A percentile compares a stretch with the other conserved stretches of the same genome.
Evolutionary conservation across 768 basidiomycete species (phyloP).

Genomic region (Leucocoprinus sp.): DNA sequence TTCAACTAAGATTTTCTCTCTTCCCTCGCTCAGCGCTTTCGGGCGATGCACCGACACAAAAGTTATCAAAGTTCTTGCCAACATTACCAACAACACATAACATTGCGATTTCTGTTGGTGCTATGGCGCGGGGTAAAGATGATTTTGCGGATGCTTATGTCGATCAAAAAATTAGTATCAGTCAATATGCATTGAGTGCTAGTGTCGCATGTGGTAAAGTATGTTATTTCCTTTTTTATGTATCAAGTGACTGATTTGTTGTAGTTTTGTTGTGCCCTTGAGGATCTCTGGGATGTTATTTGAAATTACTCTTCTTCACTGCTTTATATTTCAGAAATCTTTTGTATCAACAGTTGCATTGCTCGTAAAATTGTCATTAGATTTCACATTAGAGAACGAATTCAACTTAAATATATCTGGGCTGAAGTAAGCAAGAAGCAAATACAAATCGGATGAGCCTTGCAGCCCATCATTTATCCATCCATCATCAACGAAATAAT

Average conservation of each 20-base stretch:
- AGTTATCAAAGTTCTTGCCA: constrained; percentile 77
- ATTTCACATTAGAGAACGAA: too few relatives aligned
- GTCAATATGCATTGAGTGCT: constrained; percentile 87
- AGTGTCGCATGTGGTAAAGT: constrained; percentile 97
- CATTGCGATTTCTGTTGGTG: constrained; percentile 93
- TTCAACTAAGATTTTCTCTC: too few relatives aligned
- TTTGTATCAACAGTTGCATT: too few relatives aligned
- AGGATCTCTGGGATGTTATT: constrained; percentile 93
- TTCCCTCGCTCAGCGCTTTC: constrained; percentile 93
- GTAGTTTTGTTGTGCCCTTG: constrained; percentile 85
- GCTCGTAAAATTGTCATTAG: too few relatives aligned
- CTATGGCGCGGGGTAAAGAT: constrained; percentile 94
- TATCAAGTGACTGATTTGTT: not conserved
- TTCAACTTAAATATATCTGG: too few relatives aligned
- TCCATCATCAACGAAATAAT: too few relatives aligned
- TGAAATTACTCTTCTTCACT: constrained; percentile 23
- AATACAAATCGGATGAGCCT: too few relatives aligned
- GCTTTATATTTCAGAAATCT: not conserved
- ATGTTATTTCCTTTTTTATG: constrained; percentile 18
- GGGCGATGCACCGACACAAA: constrained; percentile 77
- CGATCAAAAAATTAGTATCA: constrained; percentile 95
- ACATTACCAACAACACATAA: constrained; percentile 83
- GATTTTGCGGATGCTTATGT: constrained; percentile 95
- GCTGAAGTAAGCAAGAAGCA: too few relatives aligned
- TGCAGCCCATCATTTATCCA: too few relatives aligned